Evolutionary conservation across 129 eudicot species (phyloP), one percentile per base, ranked within the genome.

Genomic region (Tagetes erecta): DNA sequence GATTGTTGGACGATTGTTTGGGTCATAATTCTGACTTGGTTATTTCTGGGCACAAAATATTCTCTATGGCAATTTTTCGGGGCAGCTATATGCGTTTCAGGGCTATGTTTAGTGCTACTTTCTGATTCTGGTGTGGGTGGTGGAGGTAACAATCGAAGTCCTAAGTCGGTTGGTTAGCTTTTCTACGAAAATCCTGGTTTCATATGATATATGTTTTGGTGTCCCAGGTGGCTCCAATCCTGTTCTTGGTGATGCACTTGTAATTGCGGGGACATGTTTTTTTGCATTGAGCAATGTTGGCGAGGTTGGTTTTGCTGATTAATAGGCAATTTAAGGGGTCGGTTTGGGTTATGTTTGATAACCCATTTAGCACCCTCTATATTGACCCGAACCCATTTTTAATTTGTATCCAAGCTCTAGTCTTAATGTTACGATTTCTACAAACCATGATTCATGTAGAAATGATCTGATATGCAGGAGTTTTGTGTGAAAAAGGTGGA

Each of bases 1-100:
- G 97, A 93, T 77, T 93, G 97, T 50, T 78, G 86, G 79, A 90
- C 96, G 8, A 59, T 93, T 44, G 93, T 92, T 46, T 93, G 97
- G 96, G 97, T 86, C 13, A 88, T 93, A 8, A 47, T 90, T 46
- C 89, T 93, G 50, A 93, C 98, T 37, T 86, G 92, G 92, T 3
- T 88, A 27, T 77, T 90, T 82, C 72, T 93, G 6, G 92, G 89
- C 76, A 85, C 97, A 3, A 75, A 72, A 71, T 93, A 93, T 78
- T 84, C 97, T 44, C 14, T 73, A 14, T 58, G 96, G 92, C 97
- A 90, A 67, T 93, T 88, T 70, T 20, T 82, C 31, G 98, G 98
- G n/a, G 92, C 97, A n/a, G 87, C 82, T 62, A 41, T 85, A 39
- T 93, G 97, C 74, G 76, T 93, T 34, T 35, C 76, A 1, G 98